A percentile compares a stretch with the other conserved stretches of the same genome.
Conservation (phyloP, 2,329 filamentous ascomycete species). For the Sarocladium strictum region DNA sequence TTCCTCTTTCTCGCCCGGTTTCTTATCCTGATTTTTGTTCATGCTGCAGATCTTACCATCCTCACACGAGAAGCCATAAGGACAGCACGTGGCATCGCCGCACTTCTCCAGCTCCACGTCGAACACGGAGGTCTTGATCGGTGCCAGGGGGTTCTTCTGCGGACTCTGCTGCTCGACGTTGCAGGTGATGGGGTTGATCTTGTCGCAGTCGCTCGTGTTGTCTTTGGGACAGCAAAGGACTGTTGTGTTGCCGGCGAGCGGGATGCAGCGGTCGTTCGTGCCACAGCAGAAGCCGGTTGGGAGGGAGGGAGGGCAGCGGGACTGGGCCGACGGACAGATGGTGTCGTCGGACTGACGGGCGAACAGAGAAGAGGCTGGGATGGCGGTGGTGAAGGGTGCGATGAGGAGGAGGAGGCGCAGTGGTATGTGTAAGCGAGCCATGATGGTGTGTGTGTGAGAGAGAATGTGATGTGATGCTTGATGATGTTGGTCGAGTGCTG, state of each 20-base stretch:
- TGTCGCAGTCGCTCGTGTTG: slow-evolving; percentile 44
- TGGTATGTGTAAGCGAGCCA: slow-evolving; percentile 14
- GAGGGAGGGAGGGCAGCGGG: slow-evolving; percentile 24
- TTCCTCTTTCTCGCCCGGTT: slow-evolving; percentile 12
- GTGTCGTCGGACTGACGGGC: slow-evolving; percentile 39
- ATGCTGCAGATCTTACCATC: slow-evolving; percentile 41
- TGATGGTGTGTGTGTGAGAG: too few species aligned
- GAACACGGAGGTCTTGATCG: slow-evolving; percentile 62
- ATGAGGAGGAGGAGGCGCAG: slow-evolving; percentile 32
- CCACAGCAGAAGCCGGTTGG: slow-evolving; percentile 65
- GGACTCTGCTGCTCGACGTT: slow-evolving; percentile 57
- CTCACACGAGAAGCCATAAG: slow-evolving; percentile 63
- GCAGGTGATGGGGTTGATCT: slow-evolving; percentile 60
- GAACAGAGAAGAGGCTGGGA: slow-evolving; percentile 33
- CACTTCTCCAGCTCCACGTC: slow-evolving; percentile 51
- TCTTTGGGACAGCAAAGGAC: slow-evolving; percentile 64
- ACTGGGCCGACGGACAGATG: neutral
- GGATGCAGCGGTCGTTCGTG: slow-evolving; percentile 45
- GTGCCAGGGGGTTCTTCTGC: slow-evolving; percentile 45
- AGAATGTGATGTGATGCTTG: neutral
- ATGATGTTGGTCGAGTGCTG: neutral
- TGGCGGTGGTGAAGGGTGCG: slow-evolving; percentile 31
- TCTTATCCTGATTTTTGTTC: slow-evolving; percentile 41
- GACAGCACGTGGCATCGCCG: slow-evolving; percentile 56
- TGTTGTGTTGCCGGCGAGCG: slow-evolving; percentile 59